Base-by-base conservation (phyloP, 768 basidiomycete genomes). In the Termitomyces heimii region DNA sequence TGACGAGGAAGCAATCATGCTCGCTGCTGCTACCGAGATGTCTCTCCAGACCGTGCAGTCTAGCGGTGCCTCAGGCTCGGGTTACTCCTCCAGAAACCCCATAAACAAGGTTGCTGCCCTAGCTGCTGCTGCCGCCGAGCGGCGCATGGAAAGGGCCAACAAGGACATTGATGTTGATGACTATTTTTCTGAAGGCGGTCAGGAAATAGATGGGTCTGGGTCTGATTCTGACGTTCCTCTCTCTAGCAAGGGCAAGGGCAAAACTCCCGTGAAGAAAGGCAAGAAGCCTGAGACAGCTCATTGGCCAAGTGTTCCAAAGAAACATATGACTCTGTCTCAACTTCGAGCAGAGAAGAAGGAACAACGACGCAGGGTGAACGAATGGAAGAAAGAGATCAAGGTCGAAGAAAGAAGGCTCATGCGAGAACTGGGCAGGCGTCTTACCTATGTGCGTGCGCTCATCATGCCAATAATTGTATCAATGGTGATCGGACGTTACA, bases 341-440 rank as follows among this genome's bases (percentile, higher is more conserved):
- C 53, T 72, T 55, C 70, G 62, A n/a, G 66, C 64, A 63, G 58
- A 49, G 55, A 62, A 69, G 57, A 64, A 60, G 24, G 63, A 72
- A 56, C 64, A 62, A 13, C 68, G 72, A 16, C 60, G 65, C 37
- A 60, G 55, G 43, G 65, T 63, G 35, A 58, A 61, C 40, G 34
- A 42, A 55, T 67, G 66, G 43, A 64, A 63, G 65, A 65, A 62
- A 40, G 68, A 62, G 6, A 70, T 66, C 45, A 77, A 75, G 65
- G 62, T 52, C 51, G 86, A 84, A 67, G 81, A 88, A 66, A 67
- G 64, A 47, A 75, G 68, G 42, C 65, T 90, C 63, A 70, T 73
- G 49, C 63, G 70, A 56, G 77, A 86, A 65, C 73, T 94, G 10
- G 91, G 92, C 9, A 82, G 94, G 28, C 83, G 77, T 62, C 72